A percentile compares a stretch with the other conserved stretches of the same genome.
Conservation (phyloP, 768 basidiomycete genomes). For the Boletus sp. region DNA sequence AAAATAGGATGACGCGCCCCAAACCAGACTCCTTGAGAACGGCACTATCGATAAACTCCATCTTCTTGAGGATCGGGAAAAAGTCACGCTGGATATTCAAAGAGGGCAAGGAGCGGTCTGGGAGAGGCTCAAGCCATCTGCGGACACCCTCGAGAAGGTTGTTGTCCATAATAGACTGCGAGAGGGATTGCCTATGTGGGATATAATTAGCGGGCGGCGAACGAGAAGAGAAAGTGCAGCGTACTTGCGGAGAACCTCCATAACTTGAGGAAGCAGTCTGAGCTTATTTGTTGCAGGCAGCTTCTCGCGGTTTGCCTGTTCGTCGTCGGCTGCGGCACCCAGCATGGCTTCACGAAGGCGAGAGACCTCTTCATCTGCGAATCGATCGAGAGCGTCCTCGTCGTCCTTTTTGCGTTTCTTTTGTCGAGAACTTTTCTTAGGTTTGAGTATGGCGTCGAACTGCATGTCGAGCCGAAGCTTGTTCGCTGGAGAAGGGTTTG, state of each 20-base stretch:
- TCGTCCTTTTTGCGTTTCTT: constrained; percentile 75
- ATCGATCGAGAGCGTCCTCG: constrained; percentile 80
- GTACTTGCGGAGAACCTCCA: constrained; percentile 91
- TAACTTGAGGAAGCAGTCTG: constrained; percentile 80
- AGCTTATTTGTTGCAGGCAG: constrained; percentile 85
- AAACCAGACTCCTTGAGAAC: constrained; percentile 90
- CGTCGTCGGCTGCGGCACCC: constrained; percentile 80
- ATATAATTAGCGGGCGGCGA: not conserved
- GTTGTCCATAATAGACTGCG: constrained; percentile 93
- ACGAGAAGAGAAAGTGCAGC: constrained; percentile 17
- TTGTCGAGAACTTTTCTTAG: constrained; percentile 64
- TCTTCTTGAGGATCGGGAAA: constrained; percentile 78
- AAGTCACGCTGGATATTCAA: constrained; percentile 94
- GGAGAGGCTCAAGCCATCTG: constrained; percentile 92
- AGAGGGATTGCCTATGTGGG: constrained; percentile 68
- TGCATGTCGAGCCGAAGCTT: constrained; percentile 78
- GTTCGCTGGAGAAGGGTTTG: constrained; percentile 48
- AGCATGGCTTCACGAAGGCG: constrained; percentile 89
- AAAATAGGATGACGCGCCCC: constrained; percentile 89
- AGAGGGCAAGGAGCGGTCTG: constrained; percentile 88
- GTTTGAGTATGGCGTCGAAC: constrained; percentile 84
- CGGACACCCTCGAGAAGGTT: constrained; percentile 88
- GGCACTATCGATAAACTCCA: constrained; percentile 88
- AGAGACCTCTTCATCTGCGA: constrained; percentile 89
- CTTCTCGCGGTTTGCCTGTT: constrained; percentile 74